Conservation (phyloP, 208 protist species). For the Leishmania martiniquensis region DNA sequence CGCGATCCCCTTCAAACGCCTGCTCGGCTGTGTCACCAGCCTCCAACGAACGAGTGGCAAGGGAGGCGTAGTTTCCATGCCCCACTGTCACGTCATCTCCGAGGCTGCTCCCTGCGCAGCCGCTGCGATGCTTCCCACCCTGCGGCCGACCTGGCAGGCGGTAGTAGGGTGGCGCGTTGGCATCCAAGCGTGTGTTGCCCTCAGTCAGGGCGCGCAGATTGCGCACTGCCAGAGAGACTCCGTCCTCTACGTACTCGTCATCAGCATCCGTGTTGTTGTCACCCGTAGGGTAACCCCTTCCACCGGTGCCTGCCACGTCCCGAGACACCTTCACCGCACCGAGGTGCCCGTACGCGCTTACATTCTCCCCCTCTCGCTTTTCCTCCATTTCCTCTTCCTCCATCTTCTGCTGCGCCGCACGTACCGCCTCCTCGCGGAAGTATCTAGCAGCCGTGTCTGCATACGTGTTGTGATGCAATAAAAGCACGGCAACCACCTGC, state of each 20-base stretch:
- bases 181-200: conserved; percentile 7
- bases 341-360: not conserved
- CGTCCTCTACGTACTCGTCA: conserved; percentile 22
- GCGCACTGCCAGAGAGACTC: conserved; percentile 24
- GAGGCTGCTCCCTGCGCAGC: not conserved
- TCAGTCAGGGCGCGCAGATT: conserved; percentile 32
- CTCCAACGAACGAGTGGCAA: conserved; percentile 18
- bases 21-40: conserved; percentile 5
- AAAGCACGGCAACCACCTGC: conserved; percentile 30
- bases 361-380: not conserved
- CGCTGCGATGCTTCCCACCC: conserved; percentile 2
- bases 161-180: conserved; percentile 8
- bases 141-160: conserved; percentile 9
- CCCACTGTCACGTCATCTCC: conserved; percentile 29
- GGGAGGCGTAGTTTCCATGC: conserved; percentile 16
- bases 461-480: conserved; percentile 70
- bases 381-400: conserved; percentile 34
- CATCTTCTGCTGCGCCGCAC: conserved; percentile 34
- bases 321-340: not conserved
- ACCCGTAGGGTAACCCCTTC: not conserved
- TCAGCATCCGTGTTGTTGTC: conserved; percentile 5
- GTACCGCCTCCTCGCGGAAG: conserved; percentile 48
- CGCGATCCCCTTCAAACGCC: conserved; percentile 33
- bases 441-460: conserved; percentile 48
- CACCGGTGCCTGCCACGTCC: not conserved